These are phyloP conservation scores for Achaetomiella virescens DNA, from an alignment of 495 filamentous ascomycete genomes.

Conservation along the genomic window DNA sequence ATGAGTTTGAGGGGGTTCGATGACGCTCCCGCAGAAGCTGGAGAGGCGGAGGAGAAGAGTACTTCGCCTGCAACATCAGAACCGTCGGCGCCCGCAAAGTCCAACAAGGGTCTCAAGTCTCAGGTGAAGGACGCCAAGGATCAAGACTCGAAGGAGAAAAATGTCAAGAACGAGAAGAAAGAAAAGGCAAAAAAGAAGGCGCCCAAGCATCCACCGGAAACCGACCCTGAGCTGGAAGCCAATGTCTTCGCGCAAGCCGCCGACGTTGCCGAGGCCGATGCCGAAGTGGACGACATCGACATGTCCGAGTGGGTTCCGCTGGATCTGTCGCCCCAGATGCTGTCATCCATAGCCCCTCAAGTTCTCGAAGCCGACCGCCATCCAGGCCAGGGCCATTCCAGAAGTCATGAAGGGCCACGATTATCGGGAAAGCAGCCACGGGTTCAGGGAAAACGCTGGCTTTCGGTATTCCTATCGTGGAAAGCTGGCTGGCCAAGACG, in stretches of 20 bases:
- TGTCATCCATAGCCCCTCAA: constrained; percentile 71
- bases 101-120: constrained; percentile 9
- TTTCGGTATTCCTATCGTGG: constrained; percentile 72
- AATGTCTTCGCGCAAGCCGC: constrained; percentile 38
- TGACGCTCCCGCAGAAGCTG: constrained; percentile 29
- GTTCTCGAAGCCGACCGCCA: constrained; percentile 72
- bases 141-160: too few species aligned
- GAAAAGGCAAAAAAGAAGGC: constrained; percentile 24
- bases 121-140: constrained; percentile 18
- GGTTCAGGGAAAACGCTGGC: constrained; percentile 82
- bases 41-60: constrained; percentile 5
- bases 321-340: constrained; percentile 58
- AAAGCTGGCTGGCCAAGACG: constrained; percentile 49
- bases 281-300: constrained; percentile 45
- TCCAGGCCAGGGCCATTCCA: constrained; percentile 73
- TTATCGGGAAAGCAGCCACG: constrained; percentile 72
- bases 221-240: constrained; percentile 35
- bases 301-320: constrained; percentile 72
- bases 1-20: constrained; percentile 53
- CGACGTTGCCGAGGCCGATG: constrained; percentile 32
- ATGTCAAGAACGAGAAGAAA: constrained; percentile 19
- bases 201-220: constrained; percentile 29
- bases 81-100: neutral
- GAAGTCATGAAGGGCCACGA: constrained; percentile 67
- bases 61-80: neutral